Evolutionary conservation across 2,329 filamentous ascomycete genomes (phyloP).

Genomic region (Harringtonia lauricola): DNA sequence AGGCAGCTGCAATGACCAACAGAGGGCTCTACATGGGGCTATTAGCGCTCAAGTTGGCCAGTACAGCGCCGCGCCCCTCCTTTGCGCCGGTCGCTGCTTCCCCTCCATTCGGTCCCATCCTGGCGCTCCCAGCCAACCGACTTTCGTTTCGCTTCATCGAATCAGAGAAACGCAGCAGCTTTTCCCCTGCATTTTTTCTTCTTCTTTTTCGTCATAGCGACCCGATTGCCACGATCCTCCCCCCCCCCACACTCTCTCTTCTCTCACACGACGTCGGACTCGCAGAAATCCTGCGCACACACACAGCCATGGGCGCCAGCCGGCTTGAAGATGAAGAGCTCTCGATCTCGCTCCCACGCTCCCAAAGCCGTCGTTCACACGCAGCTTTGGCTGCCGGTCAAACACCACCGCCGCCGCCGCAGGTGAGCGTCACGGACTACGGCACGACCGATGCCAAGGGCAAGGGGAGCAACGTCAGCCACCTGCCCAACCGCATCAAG

Average conservation of each 20-base stretch:
- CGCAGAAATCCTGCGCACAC: not conserved
- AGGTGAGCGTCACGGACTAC: constrained; percentile 24
- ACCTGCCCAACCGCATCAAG: constrained; percentile 14
- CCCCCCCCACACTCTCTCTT: not conserved
- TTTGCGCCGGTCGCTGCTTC: too few relatives aligned
- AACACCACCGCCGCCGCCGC: constrained; percentile 19
- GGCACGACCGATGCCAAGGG: constrained; percentile 18
- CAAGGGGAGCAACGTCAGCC: not conserved
- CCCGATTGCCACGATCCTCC: too few relatives aligned
- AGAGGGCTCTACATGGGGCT: too few relatives aligned
- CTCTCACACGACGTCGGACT: not conserved
- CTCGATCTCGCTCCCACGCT: constrained; percentile 61
- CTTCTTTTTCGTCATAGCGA: too few relatives aligned
- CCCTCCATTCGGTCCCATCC: too few relatives aligned
- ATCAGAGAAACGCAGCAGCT: too few relatives aligned
- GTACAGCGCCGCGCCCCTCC: too few relatives aligned
- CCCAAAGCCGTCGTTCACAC: constrained; percentile 44
- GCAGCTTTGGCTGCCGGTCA: constrained; percentile 16
- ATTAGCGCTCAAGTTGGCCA: too few relatives aligned
- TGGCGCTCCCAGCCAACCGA: too few relatives aligned
- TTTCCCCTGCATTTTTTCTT: too few relatives aligned
- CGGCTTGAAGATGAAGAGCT: constrained; percentile 73
- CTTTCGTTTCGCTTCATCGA: too few relatives aligned
- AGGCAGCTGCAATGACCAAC: too few relatives aligned
- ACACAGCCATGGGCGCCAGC: constrained; percentile 34